Base-by-base conservation (phyloP, 176 grass and related monocot genomes). In the Cocos nucifera region DNA sequence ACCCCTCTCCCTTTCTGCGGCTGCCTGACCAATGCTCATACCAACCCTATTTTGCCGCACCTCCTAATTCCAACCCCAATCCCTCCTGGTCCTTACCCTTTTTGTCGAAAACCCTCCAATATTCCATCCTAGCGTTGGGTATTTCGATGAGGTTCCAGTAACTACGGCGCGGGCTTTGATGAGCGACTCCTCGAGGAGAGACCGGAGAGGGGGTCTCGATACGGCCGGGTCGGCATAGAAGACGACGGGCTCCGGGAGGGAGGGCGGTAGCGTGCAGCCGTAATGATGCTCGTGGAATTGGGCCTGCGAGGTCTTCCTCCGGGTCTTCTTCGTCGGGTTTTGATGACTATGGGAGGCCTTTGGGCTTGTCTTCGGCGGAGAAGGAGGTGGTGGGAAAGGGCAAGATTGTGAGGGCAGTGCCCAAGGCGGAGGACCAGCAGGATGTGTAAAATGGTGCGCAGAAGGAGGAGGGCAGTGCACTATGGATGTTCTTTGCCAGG, bases 401-500 rank as follows among this genome's bases (percentile, higher is more conserved):
- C 19, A 97, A 91, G 80, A 83, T 97, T 18, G 87, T 88, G 55
- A 80, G 77, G 58, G 92, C 87, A 12, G 87, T 97, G 81, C 87
- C 87, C 0, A 97, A 97, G 85, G 65, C 71, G n/a, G 92, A 97
- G 32, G 63, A 75, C 2, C 62, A 83, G 27, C 80, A 86, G 70
- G 87, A 97, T 23, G 60, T 75, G 22, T 83, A 86, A 10, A 66
- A 71, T 15, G 84, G 93, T 15, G 87, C 91, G 67, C 93, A 97
- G 66, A 97, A 74, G 84, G 84, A 0, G 80, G 83, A 16, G 92
- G 92, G 1, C 68, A 71, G 53, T 91, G 78, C 63, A 70, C 74
- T 62, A 83, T 85, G 81, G 87, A 97, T 73, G 93, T 97, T 48
- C 84, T 97, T 17, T 91, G 84, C 59, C 87, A 97, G 93, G 87